Conservation (phyloP, 345 rosid genomes). For the Mallotus nudiflorus region DNA sequence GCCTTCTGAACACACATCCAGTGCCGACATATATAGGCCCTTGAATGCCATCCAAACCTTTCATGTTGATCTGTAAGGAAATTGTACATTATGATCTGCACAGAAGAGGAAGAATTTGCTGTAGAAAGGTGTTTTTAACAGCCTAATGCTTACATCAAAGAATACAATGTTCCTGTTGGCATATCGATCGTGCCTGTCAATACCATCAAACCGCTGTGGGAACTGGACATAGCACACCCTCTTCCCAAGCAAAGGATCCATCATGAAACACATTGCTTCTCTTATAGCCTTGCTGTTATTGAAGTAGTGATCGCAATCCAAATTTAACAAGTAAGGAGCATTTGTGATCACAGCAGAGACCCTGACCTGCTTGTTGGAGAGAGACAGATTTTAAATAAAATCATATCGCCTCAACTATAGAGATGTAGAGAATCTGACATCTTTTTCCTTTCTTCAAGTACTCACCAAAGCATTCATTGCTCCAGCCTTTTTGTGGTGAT, state of each 20-base stretch:
- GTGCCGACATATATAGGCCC: constrained; percentile 59
- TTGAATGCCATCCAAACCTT: constrained; percentile 64
- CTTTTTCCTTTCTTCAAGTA: not conserved
- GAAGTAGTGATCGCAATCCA: no score
- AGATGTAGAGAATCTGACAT: not conserved
- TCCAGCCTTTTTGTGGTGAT: constrained; percentile 68
- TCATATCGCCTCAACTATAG: not conserved
- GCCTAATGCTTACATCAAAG: no score
- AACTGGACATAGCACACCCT: no score
- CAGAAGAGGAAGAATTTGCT: constrained; percentile 7
- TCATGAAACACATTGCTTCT: no score
- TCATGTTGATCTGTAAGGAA: constrained; percentile 49
- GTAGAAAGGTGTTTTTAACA: no score
- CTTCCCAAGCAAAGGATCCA: no score
- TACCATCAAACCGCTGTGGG: no score
- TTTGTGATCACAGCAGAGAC: no score
- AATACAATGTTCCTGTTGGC: no score
- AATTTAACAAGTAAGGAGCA: no score
- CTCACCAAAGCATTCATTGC: constrained; percentile 66
- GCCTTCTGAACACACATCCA: constrained; percentile 52
- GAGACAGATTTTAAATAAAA: not conserved
- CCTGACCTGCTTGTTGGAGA: constrained; percentile 48
- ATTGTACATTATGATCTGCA: not conserved
- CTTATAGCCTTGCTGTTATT: no score
- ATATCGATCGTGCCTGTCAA: no score